Evolutionary conservation across 2,329 filamentous ascomycete species (phyloP), one percentile per base, ranked within the genome.

Genomic region (Corynespora cassiicola): DNA sequence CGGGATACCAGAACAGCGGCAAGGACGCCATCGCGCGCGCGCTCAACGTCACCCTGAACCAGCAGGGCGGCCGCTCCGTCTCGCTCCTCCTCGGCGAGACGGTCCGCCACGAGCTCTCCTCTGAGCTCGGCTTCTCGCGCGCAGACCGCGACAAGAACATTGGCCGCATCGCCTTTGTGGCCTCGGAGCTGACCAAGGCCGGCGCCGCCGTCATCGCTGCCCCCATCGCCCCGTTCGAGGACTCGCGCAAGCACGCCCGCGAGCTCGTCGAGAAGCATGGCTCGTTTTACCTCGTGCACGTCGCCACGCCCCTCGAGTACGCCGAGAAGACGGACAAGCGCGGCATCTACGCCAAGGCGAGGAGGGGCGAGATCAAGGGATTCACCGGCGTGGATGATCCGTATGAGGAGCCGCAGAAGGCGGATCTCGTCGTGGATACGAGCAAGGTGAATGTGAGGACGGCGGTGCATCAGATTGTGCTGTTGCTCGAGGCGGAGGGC

Each of bases 371-470:
- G 76, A 95, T 99, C 73, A 94, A 91, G 83, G 91, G 91, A 51
- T 99, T 99, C 81, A 99, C 94, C 6, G 94, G 94, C 61, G 90
- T 99, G 40, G 92, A 97, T 67, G 92, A 97, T 75, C 91, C 94
- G 31, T 99, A 99, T 67, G 94, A 99, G 84, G 66, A 72, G 15
- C 94, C 94, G 7, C 61, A 73, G 54, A 90, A 92, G 74, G 82
- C 91, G 20, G 85, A 97, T 68, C 77, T 99, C 52, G 82, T 84
- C 5, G 92, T 97, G 24, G 87, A 97, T 70, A 70, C 86, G 39
- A 85, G 88, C 74, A 94, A 87, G 80, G 90, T 88, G 72, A 88
- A 84, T 53, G 91, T 97, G 31, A 82, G 94, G 63, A 94, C 88
- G 44, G 92, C 92, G 47, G 94, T 99, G 36, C 94, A 99, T 77